Percentiles rank a stretch among this genome's conserved stretches.
phyloP scores from a whole-genome alignment of 306 rosid genomes.

The Gastrolobium villosum region DNA sequence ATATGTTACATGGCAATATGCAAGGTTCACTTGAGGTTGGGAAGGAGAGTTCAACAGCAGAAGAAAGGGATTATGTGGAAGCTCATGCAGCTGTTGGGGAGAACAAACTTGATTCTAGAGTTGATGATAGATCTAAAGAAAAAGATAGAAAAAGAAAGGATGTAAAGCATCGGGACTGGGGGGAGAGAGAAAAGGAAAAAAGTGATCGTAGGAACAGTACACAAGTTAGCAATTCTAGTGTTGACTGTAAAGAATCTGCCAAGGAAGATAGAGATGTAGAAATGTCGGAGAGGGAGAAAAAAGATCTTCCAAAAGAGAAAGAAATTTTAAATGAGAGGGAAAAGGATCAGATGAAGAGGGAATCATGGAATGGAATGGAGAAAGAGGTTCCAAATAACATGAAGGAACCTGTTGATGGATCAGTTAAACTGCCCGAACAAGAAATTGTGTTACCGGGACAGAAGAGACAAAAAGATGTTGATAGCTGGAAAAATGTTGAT shows the following conservation, averaged over 20 bases:
- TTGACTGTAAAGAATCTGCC: slow-evolving; percentile 70
- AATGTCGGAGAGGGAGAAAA: slow-evolving; percentile 81
- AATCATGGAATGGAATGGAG: slow-evolving; percentile 71
- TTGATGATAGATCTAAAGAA: slow-evolving; percentile 83
- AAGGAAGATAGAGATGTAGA: slow-evolving; percentile 81
- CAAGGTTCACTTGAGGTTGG: slow-evolving; percentile 71
- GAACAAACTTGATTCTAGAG: slow-evolving; percentile 81
- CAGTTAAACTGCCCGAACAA: slow-evolving; percentile 68
- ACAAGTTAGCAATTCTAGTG: slow-evolving; percentile 59
- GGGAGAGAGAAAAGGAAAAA: slow-evolving; percentile 87
- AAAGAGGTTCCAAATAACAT: slow-evolving; percentile 69
- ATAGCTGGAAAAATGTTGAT: slow-evolving; percentile 74
- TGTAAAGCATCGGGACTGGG: slow-evolving; percentile 83
- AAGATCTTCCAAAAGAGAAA: slow-evolving; percentile 76
- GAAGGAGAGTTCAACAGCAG: slow-evolving; percentile 66
- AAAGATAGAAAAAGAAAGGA: slow-evolving; percentile 94
- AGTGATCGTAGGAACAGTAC: slow-evolving; percentile 69
- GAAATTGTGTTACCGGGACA: slow-evolving; percentile 65
- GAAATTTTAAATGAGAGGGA: slow-evolving; percentile 81
- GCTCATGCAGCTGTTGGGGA: slow-evolving; percentile 83
- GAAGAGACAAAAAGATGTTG: slow-evolving; percentile 83
- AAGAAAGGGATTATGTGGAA: slow-evolving; percentile 73
- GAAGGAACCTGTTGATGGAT: slow-evolving; percentile 75
- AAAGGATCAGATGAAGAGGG: slow-evolving; percentile 80
- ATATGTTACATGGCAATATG: slow-evolving; percentile 55